Evolutionary conservation across 192 early-diverging fungal genomes (phyloP).

Genomic region (Nowakowskiella sp.): DNA sequence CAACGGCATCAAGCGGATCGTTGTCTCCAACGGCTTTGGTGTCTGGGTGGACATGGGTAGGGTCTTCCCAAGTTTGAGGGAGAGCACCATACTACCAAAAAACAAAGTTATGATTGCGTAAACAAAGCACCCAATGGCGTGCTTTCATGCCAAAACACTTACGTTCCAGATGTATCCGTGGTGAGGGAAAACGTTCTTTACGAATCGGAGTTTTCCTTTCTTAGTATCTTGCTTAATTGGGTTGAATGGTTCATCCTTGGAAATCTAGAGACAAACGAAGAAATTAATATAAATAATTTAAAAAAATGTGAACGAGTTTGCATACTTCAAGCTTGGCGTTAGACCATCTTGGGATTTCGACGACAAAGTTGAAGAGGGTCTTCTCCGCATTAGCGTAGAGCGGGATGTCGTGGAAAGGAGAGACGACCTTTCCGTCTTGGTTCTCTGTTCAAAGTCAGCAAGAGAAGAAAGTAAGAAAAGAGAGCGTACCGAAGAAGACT

Average conservation of each 20-base stretch:
- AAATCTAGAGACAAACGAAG: conserved; percentile 51
- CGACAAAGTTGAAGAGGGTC: conserved; percentile 94
- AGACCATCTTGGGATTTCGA: conserved; percentile 97
- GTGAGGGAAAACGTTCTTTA: conserved; percentile 98
- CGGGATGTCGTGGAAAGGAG: conserved; percentile 98
- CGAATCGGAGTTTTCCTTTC: conserved; percentile 98
- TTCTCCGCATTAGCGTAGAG: conserved; percentile 86
- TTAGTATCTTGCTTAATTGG: conserved; percentile 98
- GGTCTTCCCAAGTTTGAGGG: conserved; percentile 99
- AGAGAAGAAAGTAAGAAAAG: not conserved
- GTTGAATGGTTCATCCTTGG: conserved; percentile 93
- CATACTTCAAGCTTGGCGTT: conserved; percentile 92
- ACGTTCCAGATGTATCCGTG: conserved; percentile 99
- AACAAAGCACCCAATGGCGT: not conserved
- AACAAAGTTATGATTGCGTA: not conserved
- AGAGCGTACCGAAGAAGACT: conserved; percentile 68
- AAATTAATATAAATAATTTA: conserved; percentile 8
- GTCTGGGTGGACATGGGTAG: conserved; percentile 77
- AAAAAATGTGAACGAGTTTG: conserved; percentile 5
- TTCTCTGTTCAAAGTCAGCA: conserved; percentile 25
- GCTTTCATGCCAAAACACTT: conserved; percentile 3
- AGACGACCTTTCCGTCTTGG: conserved; percentile 70
- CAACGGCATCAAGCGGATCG: conserved; percentile 95
- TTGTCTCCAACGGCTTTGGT: conserved; percentile 96
- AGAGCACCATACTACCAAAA: conserved; percentile 75